Base-by-base conservation (phyloP, 495 filamentous ascomycete genomes). In the Penicillium desertorum region DNA sequence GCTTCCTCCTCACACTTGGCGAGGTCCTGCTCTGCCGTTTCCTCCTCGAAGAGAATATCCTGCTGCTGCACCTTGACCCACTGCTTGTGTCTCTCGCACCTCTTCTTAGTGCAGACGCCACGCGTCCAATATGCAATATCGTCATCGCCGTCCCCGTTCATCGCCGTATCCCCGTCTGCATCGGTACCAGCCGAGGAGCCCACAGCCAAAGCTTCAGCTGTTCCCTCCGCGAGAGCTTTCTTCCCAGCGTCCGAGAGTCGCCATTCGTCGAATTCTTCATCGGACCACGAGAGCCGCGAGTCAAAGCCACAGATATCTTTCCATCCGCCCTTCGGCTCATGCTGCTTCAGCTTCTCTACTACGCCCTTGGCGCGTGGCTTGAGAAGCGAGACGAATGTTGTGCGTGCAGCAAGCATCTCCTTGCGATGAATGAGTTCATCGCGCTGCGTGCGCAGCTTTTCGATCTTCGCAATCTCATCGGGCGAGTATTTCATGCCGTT, bases 251-350 rank as follows among this genome's bases (percentile, higher is more conserved):
- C 64, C 1, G 76, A 76, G 3, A 72, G 51, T 20, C 79, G 70
- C 79, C 79, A 82, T n/a, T 77, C 75, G 45, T 80, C 75, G 62
- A 89, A 88, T 62, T 87, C 79, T 42, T 78, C 74, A 54, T 87
- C 83, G 14, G 78, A 79, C 82, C 85, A 84, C 2, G 81, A 70
- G 3, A 88, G 70, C 25, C 85, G 72, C 16, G 76, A 66, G 64
- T 88, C 85, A 58, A 84, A 88, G 19, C 87, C 86, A 60, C 87
- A 89, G 48, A 86, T 79, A 55, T 83, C 80, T 63, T 88, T 88
- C 76, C 75, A 79, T 45, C 76, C 75, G n/a, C 75, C 74, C 45
- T 79, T 78, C 2, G 75, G 78, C 3, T 81, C 79, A 20, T 68
- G 71, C 50, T 77, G 69, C 64, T 80, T 81, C 43, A 81, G 34